Evolutionary conservation across 2,329 filamentous ascomycete species (phyloP), one percentile per base, ranked within the genome.

Genomic region (Fusarium anthophilum): DNA sequence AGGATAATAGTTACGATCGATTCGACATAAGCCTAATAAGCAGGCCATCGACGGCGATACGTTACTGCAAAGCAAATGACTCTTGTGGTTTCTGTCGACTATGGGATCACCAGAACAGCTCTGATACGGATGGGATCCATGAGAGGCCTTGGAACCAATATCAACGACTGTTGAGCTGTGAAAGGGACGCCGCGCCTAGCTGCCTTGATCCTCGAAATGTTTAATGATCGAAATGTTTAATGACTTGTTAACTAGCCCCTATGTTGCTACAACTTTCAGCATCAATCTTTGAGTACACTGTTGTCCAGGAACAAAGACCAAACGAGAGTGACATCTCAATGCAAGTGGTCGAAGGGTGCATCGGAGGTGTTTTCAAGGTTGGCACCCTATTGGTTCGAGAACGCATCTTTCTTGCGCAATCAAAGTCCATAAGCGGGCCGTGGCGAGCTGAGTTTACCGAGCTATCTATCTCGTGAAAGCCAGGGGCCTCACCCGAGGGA

Each of bases 381-480:
- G 63, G 32, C 37, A 43, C 39, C 58, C 47, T 54, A 74, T 74
- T 74, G 72, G 72, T 30, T 39, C 43, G 18, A 54, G 43, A 50
- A 38, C 53, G 37, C 55, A 64, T 57, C 54, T 39, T 55, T 59
- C 41, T 38, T 53, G 30, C 28, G 41, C 45, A 58, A 60, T 47
- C 30, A 53, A 73, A 70, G 50, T 45, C 66, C 43, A 66, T 44
- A 65, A 58, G 68, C 71, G 71, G 71, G 63, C 71, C 71, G 71
- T 73, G 71, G 71, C 66, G 67, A 71, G 56, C 60, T 73, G 70
- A 43, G 50, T 41, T 55, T 55, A 57, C 58, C 68, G 57, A 53
- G 58, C 67, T 64, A 69, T 48, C 63, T 57, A 69, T 44, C 47
- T 59, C 26, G 63, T 48, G 57, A 72, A 43, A 56, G 57, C 54